Percentiles rank a stretch among this genome's conserved stretches.
These are phyloP conservation scores for Favolaschia claudopus DNA, from an alignment of 768 basidiomycete species.

Conservation along the genomic window DNA sequence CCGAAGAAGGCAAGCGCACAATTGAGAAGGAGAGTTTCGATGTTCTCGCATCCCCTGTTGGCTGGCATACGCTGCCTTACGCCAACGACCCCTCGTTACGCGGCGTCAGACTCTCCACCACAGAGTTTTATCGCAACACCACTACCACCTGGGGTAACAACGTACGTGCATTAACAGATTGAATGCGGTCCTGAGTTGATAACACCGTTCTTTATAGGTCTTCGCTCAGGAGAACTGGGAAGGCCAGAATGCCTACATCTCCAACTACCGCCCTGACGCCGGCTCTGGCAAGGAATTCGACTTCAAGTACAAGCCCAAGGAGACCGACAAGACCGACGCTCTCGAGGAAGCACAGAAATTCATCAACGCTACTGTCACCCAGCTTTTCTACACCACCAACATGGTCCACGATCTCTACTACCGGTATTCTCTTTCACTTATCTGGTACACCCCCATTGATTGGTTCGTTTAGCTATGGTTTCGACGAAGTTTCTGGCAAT, in stretches of 20 bases:
- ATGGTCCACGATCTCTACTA: constrained; percentile 86
- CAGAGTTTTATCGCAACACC: constrained; percentile 63
- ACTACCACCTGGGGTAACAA: constrained; percentile 91
- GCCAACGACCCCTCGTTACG: constrained; percentile 66
- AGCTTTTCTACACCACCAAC: constrained; percentile 90
- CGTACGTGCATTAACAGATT: no score
- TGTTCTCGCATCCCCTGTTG: constrained; percentile 79
- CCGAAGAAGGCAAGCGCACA: constrained; percentile 67
- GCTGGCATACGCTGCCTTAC: constrained; percentile 90
- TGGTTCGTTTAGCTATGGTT: constrained; percentile 73
- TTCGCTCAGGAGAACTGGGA: constrained; percentile 96
- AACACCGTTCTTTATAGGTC: constrained; percentile 47
- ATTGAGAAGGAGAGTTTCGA: constrained; percentile 76
- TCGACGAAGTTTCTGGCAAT: constrained; percentile 91
- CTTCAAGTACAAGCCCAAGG: constrained; percentile 77
- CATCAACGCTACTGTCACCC: constrained; percentile 86
- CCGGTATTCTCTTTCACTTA: constrained; percentile 46
- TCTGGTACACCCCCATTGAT: neutral
- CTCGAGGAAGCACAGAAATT: constrained; percentile 78
- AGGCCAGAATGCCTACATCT: constrained; percentile 67
- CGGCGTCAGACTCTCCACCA: constrained; percentile 31
- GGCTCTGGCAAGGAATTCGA: constrained; percentile 66
- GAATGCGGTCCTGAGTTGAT: neutral
- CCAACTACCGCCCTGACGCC: constrained; percentile 83
- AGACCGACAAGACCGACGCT: constrained; percentile 61